Conservation (phyloP, 2,329 filamentous ascomycete genomes). For the Alternaria sp. region DNA sequence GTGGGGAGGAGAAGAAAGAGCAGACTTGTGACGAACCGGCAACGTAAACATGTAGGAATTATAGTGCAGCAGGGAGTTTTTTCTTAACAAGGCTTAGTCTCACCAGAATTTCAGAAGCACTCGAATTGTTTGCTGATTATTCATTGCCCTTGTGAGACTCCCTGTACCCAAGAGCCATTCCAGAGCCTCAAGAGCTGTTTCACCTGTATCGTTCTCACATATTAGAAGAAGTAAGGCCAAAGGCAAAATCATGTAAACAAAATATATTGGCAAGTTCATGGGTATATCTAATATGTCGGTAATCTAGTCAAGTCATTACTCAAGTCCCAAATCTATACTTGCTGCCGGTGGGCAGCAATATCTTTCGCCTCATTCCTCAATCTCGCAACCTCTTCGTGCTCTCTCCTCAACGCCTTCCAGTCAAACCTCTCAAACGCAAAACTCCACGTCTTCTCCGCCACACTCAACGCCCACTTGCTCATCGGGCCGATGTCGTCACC, state of each 20-base stretch:
- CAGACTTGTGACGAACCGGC: neutral
- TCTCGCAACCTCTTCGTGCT: constrained; percentile 39
- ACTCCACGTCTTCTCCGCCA: constrained; percentile 53
- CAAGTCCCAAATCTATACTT: neutral
- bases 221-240: neutral
- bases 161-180: neutral
- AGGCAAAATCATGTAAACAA: neutral
- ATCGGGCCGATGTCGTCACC: constrained; percentile 35
- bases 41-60: neutral
- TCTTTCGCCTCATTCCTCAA: constrained; percentile 11
- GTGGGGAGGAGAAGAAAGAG: neutral
- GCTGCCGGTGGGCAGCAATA: neutral
- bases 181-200: neutral
- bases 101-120: no score
- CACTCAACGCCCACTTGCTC: constrained; percentile 42
- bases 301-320: constrained; percentile 2
- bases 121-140: no score
- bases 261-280: constrained; percentile 8
- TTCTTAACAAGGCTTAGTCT: no score
- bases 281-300: constrained; percentile 8
- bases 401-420: constrained; percentile 33
- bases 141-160: no score
- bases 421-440: constrained; percentile 51
- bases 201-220: neutral
- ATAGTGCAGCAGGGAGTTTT: neutral